phyloP scores from a whole-genome alignment of 2,329 filamentous ascomycete species.

The Emericellopsis cladophorae region DNA sequence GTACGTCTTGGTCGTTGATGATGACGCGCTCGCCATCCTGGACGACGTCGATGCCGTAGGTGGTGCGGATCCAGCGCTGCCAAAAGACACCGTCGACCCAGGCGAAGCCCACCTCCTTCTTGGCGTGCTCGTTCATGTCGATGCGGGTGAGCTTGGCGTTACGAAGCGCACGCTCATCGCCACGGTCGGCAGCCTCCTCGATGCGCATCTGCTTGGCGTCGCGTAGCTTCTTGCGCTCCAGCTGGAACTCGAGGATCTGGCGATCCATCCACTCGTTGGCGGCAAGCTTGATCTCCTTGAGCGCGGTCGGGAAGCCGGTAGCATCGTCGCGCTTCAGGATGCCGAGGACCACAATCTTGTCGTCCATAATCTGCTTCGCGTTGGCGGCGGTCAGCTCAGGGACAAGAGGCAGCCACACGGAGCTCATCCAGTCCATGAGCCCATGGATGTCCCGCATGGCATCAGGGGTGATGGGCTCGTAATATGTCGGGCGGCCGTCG shows the following conservation, averaged over 20 bases:
- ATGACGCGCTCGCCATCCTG: slow-evolving; percentile 83
- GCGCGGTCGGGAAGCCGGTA: slow-evolving; percentile 65
- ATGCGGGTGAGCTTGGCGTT: slow-evolving; percentile 85
- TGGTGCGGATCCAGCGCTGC: slow-evolving; percentile 94
- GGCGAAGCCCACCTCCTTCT: slow-evolving; percentile 84
- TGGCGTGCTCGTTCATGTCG: slow-evolving; percentile 76
- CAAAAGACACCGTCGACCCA: slow-evolving; percentile 97
- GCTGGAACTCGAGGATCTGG: slow-evolving; percentile 80
- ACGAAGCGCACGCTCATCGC: slow-evolving; percentile 75
- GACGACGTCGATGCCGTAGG: slow-evolving; percentile 83
- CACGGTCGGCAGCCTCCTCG: slow-evolving; percentile 88
- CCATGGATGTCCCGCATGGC: slow-evolving; percentile 80
- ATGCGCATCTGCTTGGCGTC: slow-evolving; percentile 92
- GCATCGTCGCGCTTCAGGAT: slow-evolving; percentile 70
- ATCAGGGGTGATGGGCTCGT: slow-evolving; percentile 71
- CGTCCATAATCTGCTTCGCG: slow-evolving; percentile 87
- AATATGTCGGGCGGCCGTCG: slow-evolving; percentile 83
- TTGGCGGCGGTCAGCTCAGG: slow-evolving; percentile 88
- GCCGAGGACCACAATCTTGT: slow-evolving; percentile 86
- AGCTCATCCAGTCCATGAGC: slow-evolving; percentile 86
- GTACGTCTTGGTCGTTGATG: slow-evolving; percentile 94
- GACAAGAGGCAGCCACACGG: slow-evolving; percentile 90
- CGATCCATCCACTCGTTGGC: slow-evolving; percentile 98
- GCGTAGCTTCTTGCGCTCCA: slow-evolving; percentile 83
- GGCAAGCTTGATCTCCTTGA: slow-evolving; percentile 87